phyloP scores from a whole-genome alignment of 805 yeast species.

The Candida caryicola region DNA sequence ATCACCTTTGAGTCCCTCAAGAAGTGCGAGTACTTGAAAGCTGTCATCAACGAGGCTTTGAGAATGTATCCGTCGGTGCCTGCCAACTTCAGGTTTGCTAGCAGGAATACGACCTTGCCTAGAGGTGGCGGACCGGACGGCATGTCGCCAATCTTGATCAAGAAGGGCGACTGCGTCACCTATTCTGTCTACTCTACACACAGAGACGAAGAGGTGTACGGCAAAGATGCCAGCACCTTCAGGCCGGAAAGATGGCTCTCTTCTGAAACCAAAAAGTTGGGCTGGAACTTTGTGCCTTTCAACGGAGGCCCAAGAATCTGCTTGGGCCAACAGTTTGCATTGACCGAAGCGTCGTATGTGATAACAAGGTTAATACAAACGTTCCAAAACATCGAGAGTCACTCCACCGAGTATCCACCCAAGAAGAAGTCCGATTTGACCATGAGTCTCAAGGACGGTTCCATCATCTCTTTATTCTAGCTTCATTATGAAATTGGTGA shows the following conservation, averaged over 20 bases:
- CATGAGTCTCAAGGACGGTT: constrained; percentile 23
- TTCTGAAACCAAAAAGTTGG: constrained; percentile 23
- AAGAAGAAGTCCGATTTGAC: constrained; percentile 29
- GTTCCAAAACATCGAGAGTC: constrained; percentile 24
- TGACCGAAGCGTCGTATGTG: constrained; percentile 35
- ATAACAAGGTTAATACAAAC: constrained; percentile 27
- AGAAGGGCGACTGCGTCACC: constrained; percentile 20
- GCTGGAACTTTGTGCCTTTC: constrained; percentile 38
- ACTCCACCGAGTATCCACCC: constrained; percentile 10
- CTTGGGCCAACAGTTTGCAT: constrained; percentile 40
- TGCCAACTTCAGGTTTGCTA: constrained; percentile 44
- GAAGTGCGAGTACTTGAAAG: constrained; percentile 45
- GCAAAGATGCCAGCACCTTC: constrained; percentile 33
- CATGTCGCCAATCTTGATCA: constrained; percentile 19
- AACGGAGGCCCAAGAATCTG: constrained; percentile 40
- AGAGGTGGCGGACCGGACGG: constrained; percentile 45
- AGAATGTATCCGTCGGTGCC: constrained; percentile 55
- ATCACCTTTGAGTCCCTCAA: constrained; percentile 49
- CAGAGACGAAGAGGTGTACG: constrained; percentile 22
- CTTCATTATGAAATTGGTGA: no score
- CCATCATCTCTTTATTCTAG: constrained; percentile 10
- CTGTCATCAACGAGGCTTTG: constrained; percentile 47
- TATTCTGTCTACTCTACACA: constrained; percentile 22
- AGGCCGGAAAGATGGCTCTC: constrained; percentile 40
- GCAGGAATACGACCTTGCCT: constrained; percentile 47